Evolutionary conservation across 1,139 yeast genomes (phyloP).

Genomic region (Eremothecium cymbalariae): DNA sequence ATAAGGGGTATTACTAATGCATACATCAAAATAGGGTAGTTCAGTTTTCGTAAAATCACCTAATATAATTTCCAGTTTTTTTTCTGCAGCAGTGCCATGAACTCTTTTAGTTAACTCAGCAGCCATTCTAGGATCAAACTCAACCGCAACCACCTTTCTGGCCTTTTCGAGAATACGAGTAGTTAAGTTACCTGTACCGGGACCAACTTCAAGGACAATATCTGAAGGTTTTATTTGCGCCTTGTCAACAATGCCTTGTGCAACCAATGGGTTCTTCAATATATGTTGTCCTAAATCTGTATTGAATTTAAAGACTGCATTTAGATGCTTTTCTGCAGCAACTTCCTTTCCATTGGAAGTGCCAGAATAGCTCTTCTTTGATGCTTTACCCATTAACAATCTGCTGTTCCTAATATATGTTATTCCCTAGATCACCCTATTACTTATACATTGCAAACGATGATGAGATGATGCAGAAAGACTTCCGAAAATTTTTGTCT

Average conservation of each 20-base stretch:
- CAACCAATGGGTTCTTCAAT: slow-evolving; percentile 88
- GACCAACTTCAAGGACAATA: slow-evolving; percentile 92
- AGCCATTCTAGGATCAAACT: slow-evolving; percentile 99
- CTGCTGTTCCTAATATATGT: too few species aligned
- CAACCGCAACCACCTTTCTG: slow-evolving; percentile 77
- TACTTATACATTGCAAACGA: slow-evolving; percentile 2
- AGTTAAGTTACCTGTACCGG: slow-evolving; percentile 98
- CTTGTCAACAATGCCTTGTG: slow-evolving; percentile 96
- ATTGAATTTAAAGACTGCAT: slow-evolving; percentile 89
- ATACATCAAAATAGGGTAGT: slow-evolving; percentile 87
- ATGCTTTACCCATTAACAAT: slow-evolving; percentile 33
- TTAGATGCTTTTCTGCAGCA: slow-evolving; percentile 60
- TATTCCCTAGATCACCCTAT: neutral
- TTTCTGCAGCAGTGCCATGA: slow-evolving; percentile 89
- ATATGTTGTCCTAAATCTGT: slow-evolving; percentile 97
- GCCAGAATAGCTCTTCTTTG: slow-evolving; percentile 31
- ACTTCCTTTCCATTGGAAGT: slow-evolving; percentile 41
- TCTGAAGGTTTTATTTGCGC: slow-evolving; percentile 91
- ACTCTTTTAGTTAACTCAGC: slow-evolving; percentile 97
- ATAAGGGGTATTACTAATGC: slow-evolving; percentile 95
- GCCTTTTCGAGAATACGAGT: slow-evolving; percentile 90
- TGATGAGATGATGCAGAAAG: slow-evolving; percentile 14
- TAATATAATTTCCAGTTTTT: slow-evolving; percentile 78
- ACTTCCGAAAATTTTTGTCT: slow-evolving; percentile 8
- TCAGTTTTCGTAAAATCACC: slow-evolving; percentile 97